Conservation (phyloP, 1,139 yeast species). For the Blastobotrys aristatus region DNA sequence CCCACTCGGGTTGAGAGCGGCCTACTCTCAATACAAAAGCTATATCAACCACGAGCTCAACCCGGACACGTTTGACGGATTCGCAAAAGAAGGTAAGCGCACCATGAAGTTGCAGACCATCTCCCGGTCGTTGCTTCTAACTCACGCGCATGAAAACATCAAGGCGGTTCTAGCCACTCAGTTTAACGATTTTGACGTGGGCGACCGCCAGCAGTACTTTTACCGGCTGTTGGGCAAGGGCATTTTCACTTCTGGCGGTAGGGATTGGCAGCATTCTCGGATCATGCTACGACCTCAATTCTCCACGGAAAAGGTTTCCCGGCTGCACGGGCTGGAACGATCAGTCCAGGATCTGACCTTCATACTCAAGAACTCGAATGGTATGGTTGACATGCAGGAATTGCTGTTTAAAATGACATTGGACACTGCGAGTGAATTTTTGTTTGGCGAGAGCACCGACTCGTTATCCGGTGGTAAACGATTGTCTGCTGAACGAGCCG, state of each 20-base stretch:
- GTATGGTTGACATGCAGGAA: constrained; percentile 43
- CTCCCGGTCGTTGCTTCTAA: not conserved
- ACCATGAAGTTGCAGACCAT: constrained; percentile 8
- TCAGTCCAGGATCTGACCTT: constrained; percentile 24
- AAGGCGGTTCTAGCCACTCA: constrained; percentile 36
- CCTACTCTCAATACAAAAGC: not conserved
- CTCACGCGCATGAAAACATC: constrained; percentile 36
- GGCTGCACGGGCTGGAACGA: constrained; percentile 35
- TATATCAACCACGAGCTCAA: not conserved
- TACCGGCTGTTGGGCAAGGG: constrained; percentile 51
- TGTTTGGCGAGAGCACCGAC: constrained; percentile 53
- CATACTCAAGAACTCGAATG: constrained; percentile 11
- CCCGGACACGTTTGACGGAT: not conserved
- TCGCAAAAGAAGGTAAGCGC: not conserved
- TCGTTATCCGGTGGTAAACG: constrained; percentile 28
- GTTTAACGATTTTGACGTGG: constrained; percentile 50
- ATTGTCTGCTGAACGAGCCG: constrained; percentile 11
- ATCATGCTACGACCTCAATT: constrained; percentile 58
- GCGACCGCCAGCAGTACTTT: constrained; percentile 42
- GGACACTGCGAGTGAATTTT: constrained; percentile 55
- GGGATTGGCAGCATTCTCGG: constrained; percentile 55
- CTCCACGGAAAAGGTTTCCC: constrained; percentile 42
- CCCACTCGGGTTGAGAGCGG: not conserved
- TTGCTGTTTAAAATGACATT: constrained; percentile 49
- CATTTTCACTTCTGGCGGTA: constrained; percentile 52